phyloP scores from a whole-genome alignment of 129 eudicot genomes.

The Sambucus nigra region DNA sequence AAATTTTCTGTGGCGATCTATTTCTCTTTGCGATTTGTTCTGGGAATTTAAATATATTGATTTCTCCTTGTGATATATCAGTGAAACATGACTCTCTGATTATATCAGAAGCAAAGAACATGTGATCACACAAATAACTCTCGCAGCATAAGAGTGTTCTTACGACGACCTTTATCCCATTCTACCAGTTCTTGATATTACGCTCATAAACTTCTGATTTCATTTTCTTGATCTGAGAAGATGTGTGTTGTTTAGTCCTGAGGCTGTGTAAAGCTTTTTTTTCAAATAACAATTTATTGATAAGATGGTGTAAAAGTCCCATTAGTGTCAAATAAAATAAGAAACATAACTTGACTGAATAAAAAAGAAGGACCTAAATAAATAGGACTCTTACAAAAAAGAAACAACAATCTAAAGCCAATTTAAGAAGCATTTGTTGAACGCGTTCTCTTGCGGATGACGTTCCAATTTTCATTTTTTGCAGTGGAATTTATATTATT shows the following conservation, averaged over 20 bases:
- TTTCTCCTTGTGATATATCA: slow-evolving; percentile 13
- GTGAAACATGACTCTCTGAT: slow-evolving; percentile 16
- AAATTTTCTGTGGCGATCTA: slow-evolving; percentile 15
- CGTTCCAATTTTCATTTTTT: too few species aligned
- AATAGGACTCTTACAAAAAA: too few species aligned
- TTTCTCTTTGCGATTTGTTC: slow-evolving; percentile 17
- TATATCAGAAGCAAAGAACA: slow-evolving; percentile 10
- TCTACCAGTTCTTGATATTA: slow-evolving; percentile 13
- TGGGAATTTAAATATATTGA: slow-evolving; percentile 17
- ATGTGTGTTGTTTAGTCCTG: slow-evolving; percentile 10
- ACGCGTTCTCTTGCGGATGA: too few species aligned
- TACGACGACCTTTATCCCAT: slow-evolving; percentile 3
- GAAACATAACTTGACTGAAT: too few species aligned
- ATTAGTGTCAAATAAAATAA: too few species aligned
- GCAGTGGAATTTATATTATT: too few species aligned
- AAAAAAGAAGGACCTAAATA: too few species aligned
- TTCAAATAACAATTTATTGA: too few species aligned
- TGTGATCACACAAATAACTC: slow-evolving; percentile 13
- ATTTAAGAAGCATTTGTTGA: too few species aligned
- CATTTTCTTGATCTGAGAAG: slow-evolving; percentile 15
- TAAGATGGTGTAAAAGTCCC: too few species aligned
- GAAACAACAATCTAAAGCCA: too few species aligned
- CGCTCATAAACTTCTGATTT: neutral
- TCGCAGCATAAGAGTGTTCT: slow-evolving; percentile 14
- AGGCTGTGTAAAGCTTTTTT: slow-evolving; percentile 13